These are phyloP conservation scores for Mortierella sp. DNA, from an alignment of 371 early-diverging fungal genomes.

Conservation along the genomic window DNA sequence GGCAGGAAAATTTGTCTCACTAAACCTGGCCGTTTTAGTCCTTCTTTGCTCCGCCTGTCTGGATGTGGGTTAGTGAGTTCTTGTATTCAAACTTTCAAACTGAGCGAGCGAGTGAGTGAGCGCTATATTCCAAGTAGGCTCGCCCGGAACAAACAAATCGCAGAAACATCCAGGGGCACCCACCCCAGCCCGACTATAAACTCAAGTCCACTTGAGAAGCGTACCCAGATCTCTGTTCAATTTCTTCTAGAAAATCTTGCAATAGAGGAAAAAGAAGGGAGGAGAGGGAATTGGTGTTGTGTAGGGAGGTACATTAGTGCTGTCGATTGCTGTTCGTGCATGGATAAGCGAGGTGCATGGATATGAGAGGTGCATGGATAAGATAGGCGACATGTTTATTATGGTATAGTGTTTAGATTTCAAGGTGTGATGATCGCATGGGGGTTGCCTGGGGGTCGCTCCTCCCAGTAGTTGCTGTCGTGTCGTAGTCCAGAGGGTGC, in stretches of 20 bases:
- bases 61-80: neutral
- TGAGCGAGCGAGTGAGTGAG: neutral
- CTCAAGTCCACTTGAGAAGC: no score
- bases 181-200: neutral
- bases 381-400: neutral
- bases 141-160: neutral
- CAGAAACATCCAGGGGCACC: neutral
- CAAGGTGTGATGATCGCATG: conserved; percentile 29
- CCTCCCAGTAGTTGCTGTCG: conserved; percentile 23
- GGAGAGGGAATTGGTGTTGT: no score
- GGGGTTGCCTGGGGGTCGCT: conserved; percentile 40
- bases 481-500: neutral
- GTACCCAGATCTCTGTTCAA: no score
- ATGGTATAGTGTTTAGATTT: neutral
- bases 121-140: neutral
- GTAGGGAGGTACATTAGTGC: no score
- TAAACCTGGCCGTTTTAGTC: neutral
- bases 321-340: no score
- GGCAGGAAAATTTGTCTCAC: neutral
- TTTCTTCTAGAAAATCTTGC: neutral
- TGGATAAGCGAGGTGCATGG: no score
- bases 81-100: no score
- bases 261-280: neutral
- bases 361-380: no score
- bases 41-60: neutral